A percentile compares a stretch with the other conserved stretches of the same genome.
phyloP scores from a whole-genome alignment of 129 eudicot genomes.

The Tagetes patula region DNA sequence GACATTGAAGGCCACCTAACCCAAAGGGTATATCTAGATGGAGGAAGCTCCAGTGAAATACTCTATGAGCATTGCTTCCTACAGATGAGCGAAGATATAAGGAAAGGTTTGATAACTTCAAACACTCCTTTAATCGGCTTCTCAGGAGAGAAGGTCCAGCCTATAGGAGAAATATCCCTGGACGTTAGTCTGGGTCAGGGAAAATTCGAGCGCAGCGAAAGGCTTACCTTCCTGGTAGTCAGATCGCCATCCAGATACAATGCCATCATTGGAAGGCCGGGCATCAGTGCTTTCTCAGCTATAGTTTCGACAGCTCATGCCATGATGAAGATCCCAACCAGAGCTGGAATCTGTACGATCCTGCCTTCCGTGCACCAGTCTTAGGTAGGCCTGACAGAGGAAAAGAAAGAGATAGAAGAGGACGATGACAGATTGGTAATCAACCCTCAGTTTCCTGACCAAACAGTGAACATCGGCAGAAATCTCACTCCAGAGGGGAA shows the following conservation, averaged over 20 bases:
- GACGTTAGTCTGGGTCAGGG: too few relatives aligned
- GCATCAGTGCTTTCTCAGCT: not conserved
- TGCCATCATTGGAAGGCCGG: not conserved
- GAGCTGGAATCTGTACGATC: not conserved
- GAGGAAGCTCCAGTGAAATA: not conserved
- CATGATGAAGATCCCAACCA: not conserved
- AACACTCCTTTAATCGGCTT: too few relatives aligned
- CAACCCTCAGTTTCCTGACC: not conserved
- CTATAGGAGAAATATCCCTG: too few relatives aligned
- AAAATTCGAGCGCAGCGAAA: not conserved
- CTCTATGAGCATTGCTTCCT: not conserved
- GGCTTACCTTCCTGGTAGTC: not conserved
- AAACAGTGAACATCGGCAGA: not conserved
- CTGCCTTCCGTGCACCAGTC: accelerated
- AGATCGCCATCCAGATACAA: not conserved
- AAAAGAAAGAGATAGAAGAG: too few relatives aligned
- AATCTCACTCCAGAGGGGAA: not conserved
- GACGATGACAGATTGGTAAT: not conserved
- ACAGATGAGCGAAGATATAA: not conserved
- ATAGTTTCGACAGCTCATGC: not conserved
- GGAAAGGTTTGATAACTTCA: not conserved
- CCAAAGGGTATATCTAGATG: not conserved
- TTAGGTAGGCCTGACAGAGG: not conserved
- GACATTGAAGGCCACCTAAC: not conserved
- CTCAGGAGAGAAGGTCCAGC: too few relatives aligned